These are phyloP conservation scores for Penicillium olsonii DNA, from an alignment of 2,329 filamentous ascomycete species.

Conservation along the genomic window DNA sequence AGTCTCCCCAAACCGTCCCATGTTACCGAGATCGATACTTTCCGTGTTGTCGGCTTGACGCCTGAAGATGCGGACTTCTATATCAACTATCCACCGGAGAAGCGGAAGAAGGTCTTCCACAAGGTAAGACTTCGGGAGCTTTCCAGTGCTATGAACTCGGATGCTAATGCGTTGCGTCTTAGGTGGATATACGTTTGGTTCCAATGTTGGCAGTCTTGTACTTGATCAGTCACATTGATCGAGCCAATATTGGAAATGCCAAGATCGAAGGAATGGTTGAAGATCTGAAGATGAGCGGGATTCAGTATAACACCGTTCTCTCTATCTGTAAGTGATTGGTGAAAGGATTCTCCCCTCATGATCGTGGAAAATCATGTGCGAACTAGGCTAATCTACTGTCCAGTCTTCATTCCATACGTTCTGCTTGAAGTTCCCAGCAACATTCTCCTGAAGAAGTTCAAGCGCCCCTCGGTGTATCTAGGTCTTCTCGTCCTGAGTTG, in stretches of 20 bases:
- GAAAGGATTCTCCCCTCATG: neutral
- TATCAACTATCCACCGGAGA: constrained; percentile 6
- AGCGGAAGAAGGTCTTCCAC: constrained; percentile 11
- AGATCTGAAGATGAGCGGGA: constrained; percentile 14
- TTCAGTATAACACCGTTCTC: constrained; percentile 21
- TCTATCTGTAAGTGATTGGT: constrained; percentile 1
- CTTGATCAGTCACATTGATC: constrained; percentile 17
- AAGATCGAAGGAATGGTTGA: constrained; percentile 17
- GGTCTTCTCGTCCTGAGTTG: constrained; percentile 14
- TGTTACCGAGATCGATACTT: neutral
- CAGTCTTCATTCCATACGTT: constrained; percentile 19
- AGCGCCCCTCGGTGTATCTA: constrained; percentile 17
- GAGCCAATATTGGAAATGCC: constrained; percentile 22
- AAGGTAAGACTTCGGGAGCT: constrained; percentile 3
- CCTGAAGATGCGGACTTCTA: constrained; percentile 17
- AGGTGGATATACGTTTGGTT: constrained; percentile 17
- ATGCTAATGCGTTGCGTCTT: neutral
- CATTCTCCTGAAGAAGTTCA: constrained; percentile 17
- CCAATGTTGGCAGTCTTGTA: constrained; percentile 20
- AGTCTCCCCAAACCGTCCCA: constrained; percentile 7
- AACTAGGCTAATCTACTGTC: neutral
- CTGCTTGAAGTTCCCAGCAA: constrained; percentile 20
- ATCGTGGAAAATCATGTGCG: neutral
- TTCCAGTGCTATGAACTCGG: neutral
- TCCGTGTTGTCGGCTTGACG: constrained; percentile 13